Base-by-base conservation (phyloP, 768 basidiomycete genomes). In the Hortiboletus flavorubellus region DNA sequence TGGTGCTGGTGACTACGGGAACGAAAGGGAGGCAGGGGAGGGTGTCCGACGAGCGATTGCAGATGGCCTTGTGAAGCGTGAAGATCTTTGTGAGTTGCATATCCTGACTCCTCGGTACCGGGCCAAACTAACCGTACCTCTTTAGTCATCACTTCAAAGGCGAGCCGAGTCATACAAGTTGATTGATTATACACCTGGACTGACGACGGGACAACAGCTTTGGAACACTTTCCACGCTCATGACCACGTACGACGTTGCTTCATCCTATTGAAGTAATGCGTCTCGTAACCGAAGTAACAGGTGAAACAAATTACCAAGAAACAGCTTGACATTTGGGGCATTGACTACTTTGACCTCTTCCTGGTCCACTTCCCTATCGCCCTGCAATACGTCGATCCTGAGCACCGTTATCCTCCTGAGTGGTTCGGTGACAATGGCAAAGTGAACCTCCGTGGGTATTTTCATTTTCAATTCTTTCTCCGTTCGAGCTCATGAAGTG, bases 211-310 rank as follows among this genome's bases (percentile, higher is more conserved):
- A 53, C 42, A 45, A 51, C 59, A 86, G 85, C 76, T 93, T 35
- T 94, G 92, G 93, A 94, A 93, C 73, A 91, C 89, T 6, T 91
- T 87, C 77, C 91, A 96, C 67, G 83, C 86, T 44, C 80, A 78
- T 54, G 86, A 93, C 52, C 85, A 86, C 65, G 89, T 87, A 62
- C 71, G 82, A 41, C 18, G 4, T 31, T 23, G 12, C 35, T 39
- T 42, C 30, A 0, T 15, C 12, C 15, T 41, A 16, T 21, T 21
- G 21, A 50, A 53, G 21, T 16, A 49, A 46, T 45, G 10, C 43
- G 47, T 12, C 16, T 42, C 18, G 31, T 53, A 42, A 49, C 40
- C 0, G 9, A 50, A 33, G 16, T n/a, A 34, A 56, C 60, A 87
- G 78, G 87, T 82, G 53, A 81, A 81, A 66, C 66, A 72, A 33